phyloP scores from a whole-genome alignment of 192 early-diverging fungal species.

The Backusella morwellensis region DNA sequence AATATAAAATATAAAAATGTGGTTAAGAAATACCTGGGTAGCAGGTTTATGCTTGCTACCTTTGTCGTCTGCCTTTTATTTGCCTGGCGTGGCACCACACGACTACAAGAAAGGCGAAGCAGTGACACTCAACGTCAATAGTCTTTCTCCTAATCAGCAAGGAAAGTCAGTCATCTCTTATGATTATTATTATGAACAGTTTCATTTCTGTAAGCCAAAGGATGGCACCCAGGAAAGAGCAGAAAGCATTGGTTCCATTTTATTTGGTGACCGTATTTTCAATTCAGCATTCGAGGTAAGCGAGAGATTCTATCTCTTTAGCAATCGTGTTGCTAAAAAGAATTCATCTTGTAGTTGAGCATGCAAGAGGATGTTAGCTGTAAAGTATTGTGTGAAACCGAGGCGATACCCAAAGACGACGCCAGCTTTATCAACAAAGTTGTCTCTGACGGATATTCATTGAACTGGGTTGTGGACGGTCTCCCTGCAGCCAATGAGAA shows the following conservation, averaged over 20 bases:
- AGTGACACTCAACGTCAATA: conserved; percentile 85
- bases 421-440: conserved; percentile 87
- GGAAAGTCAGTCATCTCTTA: conserved; percentile 80
- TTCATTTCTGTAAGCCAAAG: conserved; percentile 83
- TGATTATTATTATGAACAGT: conserved; percentile 84
- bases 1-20: neutral
- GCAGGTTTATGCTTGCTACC: conserved; percentile 2
- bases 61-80: conserved; percentile 72
- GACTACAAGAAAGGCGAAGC: conserved; percentile 70
- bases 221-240: conserved; percentile 59
- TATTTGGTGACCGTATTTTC: conserved; percentile 95
- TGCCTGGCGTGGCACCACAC: conserved; percentile 90
- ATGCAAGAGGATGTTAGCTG: conserved; percentile 65
- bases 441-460: conserved; percentile 71
- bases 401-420: conserved; percentile 61
- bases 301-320: neutral
- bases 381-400: conserved; percentile 59
- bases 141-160: conserved; percentile 71
- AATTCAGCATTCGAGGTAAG: conserved; percentile 76
- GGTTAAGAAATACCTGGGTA: conserved; percentile 1
- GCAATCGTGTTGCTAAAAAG: too few species aligned
- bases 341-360: conserved; percentile 42
- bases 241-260: conserved; percentile 87
- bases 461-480: conserved; percentile 91
- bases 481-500: conserved; percentile 75